Conservation (phyloP, 225 moss, liverwort and hornwort species). For the Ulota crispa region DNA sequence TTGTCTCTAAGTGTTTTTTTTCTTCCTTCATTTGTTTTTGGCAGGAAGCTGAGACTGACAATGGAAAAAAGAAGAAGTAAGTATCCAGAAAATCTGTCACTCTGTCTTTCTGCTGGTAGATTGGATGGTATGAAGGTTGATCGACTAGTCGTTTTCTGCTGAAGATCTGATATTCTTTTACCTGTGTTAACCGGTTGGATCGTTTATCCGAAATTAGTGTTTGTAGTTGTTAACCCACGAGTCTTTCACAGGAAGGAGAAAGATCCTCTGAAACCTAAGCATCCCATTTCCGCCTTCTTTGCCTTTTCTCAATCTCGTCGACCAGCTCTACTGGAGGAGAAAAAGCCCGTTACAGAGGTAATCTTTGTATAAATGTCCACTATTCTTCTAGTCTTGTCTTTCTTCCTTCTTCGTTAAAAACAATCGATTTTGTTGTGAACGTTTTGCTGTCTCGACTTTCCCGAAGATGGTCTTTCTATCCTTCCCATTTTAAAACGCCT, state of each 20-base stretch:
- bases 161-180: not conserved
- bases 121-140: not conserved
- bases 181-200: not conserved
- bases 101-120: not conserved
- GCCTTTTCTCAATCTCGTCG: constrained; percentile 68
- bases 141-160: not conserved
- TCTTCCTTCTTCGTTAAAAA: not conserved
- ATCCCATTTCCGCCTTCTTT: constrained; percentile 74
- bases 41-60: constrained; percentile 62
- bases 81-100: not conserved
- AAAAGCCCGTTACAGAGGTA: constrained; percentile 71
- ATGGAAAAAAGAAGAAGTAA: constrained; percentile 76
- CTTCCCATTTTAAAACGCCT: not conserved
- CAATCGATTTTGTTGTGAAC: not conserved
- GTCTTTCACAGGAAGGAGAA: constrained; percentile 73
- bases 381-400: not conserved
- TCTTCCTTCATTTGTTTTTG: not conserved
- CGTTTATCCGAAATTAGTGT: not conserved
- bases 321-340: constrained; percentile 64
- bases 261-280: constrained; percentile 86
- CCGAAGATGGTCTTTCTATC: not conserved
- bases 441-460: not conserved
- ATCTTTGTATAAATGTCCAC: not conserved
- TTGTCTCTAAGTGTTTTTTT: not conserved
- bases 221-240: not conserved